Conservation (phyloP, 202 grass and related monocot species). For the Dendrocalamus latiflorus region DNA sequence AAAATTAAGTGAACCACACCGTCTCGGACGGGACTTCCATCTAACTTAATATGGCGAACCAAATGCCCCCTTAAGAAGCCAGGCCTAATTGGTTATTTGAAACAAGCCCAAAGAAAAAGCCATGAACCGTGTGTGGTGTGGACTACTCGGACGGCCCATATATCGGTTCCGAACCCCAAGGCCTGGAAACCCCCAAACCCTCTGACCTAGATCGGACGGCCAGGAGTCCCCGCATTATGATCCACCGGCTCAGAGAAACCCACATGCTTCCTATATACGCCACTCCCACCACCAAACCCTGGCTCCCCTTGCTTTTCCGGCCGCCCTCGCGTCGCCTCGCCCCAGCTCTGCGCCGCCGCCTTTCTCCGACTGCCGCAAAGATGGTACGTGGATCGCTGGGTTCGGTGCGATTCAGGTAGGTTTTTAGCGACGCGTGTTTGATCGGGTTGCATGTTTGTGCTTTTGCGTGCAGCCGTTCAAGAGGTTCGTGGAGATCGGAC, state of each 20-base stretch:
- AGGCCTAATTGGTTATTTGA: neutral
- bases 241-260: neutral
- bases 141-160: neutral
- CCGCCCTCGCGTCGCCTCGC: neutral
- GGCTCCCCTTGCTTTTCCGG: neutral
- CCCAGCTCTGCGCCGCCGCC: slow-evolving; percentile 24
- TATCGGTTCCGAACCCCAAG: neutral
- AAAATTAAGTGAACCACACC: too few species aligned
- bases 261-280: neutral
- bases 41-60: too few species aligned
- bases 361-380: neutral
- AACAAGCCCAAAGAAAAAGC: neutral
- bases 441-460: neutral
- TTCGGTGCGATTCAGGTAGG: neutral
- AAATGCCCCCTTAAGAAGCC: too few species aligned
- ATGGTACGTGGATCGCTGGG: slow-evolving; percentile 16
- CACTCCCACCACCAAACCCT: slow-evolving; percentile 7
- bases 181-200: neutral
- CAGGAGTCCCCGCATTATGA: neutral
- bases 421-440: neutral
- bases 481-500: slow-evolving; percentile 67
- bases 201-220: slow-evolving; percentile 25
- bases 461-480: slow-evolving; percentile 52
- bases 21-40: too few species aligned
- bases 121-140: neutral